phyloP scores from a whole-genome alignment of 2,329 filamentous ascomycete genomes.

The Nemania bipapillata region DNA sequence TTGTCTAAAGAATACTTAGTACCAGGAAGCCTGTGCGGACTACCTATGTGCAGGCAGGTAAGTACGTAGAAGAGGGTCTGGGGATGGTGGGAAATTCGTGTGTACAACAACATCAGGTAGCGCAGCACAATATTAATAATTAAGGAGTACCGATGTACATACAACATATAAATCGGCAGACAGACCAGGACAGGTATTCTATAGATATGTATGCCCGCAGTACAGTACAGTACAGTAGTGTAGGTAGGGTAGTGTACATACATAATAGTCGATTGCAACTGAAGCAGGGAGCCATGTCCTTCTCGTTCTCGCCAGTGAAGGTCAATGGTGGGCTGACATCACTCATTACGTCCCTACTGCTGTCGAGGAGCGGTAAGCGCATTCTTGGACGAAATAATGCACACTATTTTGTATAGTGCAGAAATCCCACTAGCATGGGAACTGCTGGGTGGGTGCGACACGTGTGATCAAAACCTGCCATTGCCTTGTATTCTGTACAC shows the following conservation, averaged over 20 bases:
- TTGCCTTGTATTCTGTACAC: background rate
- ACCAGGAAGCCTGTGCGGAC: background rate
- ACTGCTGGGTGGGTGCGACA: slow-evolving; percentile 22
- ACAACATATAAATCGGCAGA: no score
- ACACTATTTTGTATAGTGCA: slow-evolving; percentile 6
- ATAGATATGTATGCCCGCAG: no score
- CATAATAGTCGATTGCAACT: background rate
- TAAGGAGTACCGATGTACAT: slow-evolving; percentile 6
- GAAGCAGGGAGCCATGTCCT: slow-evolving; percentile 27
- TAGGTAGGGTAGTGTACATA: background rate
- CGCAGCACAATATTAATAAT: slow-evolving; percentile 1
- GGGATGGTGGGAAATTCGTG: background rate
- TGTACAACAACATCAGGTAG: background rate
- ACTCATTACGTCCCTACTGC: slow-evolving; percentile 17
- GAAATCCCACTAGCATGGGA: slow-evolving; percentile 21
- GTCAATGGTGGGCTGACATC: slow-evolving; percentile 28
- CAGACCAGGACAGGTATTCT: background rate
- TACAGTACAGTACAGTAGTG: no score
- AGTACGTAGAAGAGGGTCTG: background rate
- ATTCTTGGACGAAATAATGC: slow-evolving; percentile 12
- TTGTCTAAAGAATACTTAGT: background rate
- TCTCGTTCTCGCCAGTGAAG: slow-evolving; percentile 16
- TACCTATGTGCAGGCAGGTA: background rate
- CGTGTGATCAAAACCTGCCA: slow-evolving; percentile 16
- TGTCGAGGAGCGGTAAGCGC: background rate